Percentiles rank a stretch among this genome's conserved stretches.
phyloP scores from a whole-genome alignment of 164 flowering plant genomes.

The Amborella trichopoda region DNA sequence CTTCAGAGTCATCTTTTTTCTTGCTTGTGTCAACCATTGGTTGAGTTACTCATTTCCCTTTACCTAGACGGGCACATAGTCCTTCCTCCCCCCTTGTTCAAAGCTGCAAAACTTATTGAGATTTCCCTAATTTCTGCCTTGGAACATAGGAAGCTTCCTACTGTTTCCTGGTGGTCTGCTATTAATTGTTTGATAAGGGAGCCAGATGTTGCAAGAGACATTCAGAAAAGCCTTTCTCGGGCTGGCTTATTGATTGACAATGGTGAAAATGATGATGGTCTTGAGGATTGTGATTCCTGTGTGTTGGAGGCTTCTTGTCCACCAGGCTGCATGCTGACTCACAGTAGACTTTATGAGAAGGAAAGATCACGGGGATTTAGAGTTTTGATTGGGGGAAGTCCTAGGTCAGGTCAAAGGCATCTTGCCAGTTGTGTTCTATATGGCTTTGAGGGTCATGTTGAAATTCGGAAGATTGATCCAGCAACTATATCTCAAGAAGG shows the following conservation, averaged over 20 bases:
- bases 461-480: slow-evolving; percentile 68
- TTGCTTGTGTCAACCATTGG: slow-evolving; percentile 60
- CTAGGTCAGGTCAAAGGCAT: slow-evolving; percentile 76
- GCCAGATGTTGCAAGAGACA: slow-evolving; percentile 32
- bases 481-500: slow-evolving; percentile 92
- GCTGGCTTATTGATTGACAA: slow-evolving; percentile 32
- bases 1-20: slow-evolving; percentile 65
- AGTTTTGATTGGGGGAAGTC: slow-evolving; percentile 64
- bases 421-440: slow-evolving; percentile 86
- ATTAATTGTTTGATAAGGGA: slow-evolving; percentile 41
- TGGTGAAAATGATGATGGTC: slow-evolving; percentile 18
- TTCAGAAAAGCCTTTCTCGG: slow-evolving; percentile 36
- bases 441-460: slow-evolving; percentile 61
- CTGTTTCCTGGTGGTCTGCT: slow-evolving; percentile 48
- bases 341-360: background rate
- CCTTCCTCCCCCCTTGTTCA: slow-evolving; percentile 55
- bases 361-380: slow-evolving; percentile 52
- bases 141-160: slow-evolving; percentile 32
- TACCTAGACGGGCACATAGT: slow-evolving; percentile 59
- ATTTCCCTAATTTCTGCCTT: slow-evolving; percentile 35
- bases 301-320: slow-evolving; percentile 10
- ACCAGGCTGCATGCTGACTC: too few relatives aligned
- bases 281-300: slow-evolving; percentile 11
- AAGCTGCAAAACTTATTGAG: slow-evolving; percentile 43
- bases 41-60: slow-evolving; percentile 55